phyloP scores from a whole-genome alignment of 768 basidiomycete genomes.

The Lyophyllum semitale region DNA sequence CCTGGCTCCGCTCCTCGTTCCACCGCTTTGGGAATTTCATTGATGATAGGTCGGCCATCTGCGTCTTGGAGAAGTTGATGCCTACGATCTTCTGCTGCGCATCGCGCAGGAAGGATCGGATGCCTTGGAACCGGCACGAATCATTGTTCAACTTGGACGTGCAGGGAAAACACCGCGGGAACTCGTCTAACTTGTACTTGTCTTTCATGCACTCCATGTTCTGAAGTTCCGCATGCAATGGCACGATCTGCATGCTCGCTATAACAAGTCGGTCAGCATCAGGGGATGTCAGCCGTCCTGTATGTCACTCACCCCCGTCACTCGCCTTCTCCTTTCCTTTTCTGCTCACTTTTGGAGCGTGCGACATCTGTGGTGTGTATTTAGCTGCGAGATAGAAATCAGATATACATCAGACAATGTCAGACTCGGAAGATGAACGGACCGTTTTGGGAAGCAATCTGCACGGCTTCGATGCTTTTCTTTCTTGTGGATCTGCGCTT shows the following conservation, averaged over 20 bases:
- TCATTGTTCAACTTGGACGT: constrained; percentile 87
- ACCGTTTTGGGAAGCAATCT: constrained; percentile 69
- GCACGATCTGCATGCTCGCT: constrained; percentile 31
- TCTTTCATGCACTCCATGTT: constrained; percentile 85
- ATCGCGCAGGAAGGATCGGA: constrained; percentile 76
- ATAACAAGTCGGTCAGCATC: background rate
- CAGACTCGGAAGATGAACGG: constrained; percentile 22
- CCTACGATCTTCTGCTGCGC: constrained; percentile 57
- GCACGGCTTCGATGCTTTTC: constrained; percentile 72
- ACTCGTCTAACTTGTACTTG: constrained; percentile 68
- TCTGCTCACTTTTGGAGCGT: constrained; percentile 33
- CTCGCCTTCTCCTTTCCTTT: constrained; percentile 49
- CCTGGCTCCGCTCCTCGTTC: constrained; percentile 59
- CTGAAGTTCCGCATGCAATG: constrained; percentile 66
- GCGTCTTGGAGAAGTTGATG: constrained; percentile 69
- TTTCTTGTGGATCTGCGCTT: constrained; percentile 72
- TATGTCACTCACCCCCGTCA: constrained; percentile 32
- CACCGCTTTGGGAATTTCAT: constrained; percentile 69
- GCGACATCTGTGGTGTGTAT: constrained; percentile 46
- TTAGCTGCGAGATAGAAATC: constrained; percentile 34
- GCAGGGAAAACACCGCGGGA: constrained; percentile 82
- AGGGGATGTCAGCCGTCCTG: background rate
- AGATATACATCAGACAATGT: constrained; percentile 2
- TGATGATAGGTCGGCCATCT: constrained; percentile 54
- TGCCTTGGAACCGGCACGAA: constrained; percentile 85